Base-by-base conservation (phyloP, 2,329 filamentous ascomycete genomes). In the Triangularia setosa region DNA sequence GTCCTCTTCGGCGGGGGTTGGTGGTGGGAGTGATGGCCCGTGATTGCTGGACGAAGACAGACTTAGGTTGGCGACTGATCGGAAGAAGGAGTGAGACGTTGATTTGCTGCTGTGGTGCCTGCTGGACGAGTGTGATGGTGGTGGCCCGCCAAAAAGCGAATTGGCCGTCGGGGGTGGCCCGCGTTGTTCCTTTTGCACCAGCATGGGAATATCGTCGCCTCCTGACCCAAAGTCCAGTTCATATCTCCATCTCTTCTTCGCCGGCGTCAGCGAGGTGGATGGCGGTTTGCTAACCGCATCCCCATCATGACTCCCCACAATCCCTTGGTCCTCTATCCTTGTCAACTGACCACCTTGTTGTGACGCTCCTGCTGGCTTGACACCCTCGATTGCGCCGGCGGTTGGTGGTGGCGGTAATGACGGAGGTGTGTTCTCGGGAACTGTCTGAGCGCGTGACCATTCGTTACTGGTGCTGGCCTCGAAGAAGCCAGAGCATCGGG, bases 401-500 rank as follows among this genome's bases (percentile, higher is more conserved):
- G 65, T 78, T 28, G 76, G 76, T 8, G 73, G 69, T 54, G 75
- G 73, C 18, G 74, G 72, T 55, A 55, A n/a, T 24, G 57, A 40
- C 21, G 57, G 57, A 18, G 30, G 30, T 3, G 57, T 23, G 33
- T 73, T 65, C 25, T 72, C 71, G 11, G 76, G 74, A 12, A 70
- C 63, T 2, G 64, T 28, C 56, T 75, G 77, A 6, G 79, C 77
- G 65, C 79, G 79, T 24, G 88, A 87, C 91, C 92, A 96, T 74
- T 93, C 89, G 64, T 89, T 87, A 72, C 87, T 92, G 54, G 89
- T 93, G 73, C 88, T 91, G 24, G 91, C 90, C 76, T 96, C 92
- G 75, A 98, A 98, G 80, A 97, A 97, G 16, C 92, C 93, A 5
- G 93, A 97, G 73, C 91, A 96, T 77, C 96, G 91, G 30, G 91